These are phyloP conservation scores for Gossypioides kirkii DNA, from an alignment of 345 rosid species.

Conservation along the genomic window DNA sequence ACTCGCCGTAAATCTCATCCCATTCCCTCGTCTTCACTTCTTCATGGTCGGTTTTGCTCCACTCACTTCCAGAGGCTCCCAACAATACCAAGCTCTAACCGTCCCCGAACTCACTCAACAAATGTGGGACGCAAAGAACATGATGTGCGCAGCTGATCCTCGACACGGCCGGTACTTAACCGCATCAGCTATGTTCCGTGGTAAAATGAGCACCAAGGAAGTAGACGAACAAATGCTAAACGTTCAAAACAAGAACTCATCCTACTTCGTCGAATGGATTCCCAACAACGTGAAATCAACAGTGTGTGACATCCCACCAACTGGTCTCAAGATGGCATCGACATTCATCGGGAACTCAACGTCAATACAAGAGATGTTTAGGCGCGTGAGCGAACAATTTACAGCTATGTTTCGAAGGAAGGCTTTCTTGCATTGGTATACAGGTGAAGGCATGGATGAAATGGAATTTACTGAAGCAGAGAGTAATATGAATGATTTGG, in stretches of 20 bases:
- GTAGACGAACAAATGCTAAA: constrained; percentile 67
- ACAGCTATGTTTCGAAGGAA: constrained; percentile 32
- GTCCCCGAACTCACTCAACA: no score
- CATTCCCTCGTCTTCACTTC: constrained; percentile 73
- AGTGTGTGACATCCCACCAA: constrained; percentile 72
- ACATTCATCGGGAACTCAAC: constrained; percentile 69
- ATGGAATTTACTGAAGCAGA: no score
- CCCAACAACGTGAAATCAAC: constrained; percentile 74
- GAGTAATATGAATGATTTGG: no score
- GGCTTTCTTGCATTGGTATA: no score
- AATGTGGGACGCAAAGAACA: no score
- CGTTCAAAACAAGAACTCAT: constrained; percentile 64
- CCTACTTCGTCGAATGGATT: constrained; percentile 66
- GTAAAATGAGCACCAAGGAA: constrained; percentile 75
- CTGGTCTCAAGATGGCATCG: constrained; percentile 66
- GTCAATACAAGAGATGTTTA: constrained; percentile 71
- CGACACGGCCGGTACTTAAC: constrained; percentile 41
- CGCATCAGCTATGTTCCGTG: constrained; percentile 75
- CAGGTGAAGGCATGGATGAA: no score
- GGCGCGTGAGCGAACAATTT: constrained; percentile 71
- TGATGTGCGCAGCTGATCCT: no score
- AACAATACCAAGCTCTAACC: constrained; percentile 47
- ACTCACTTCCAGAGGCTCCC: constrained; percentile 39
- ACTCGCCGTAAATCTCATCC: constrained; percentile 58
- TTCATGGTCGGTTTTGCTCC: constrained; percentile 50